Evolutionary conservation across 495 filamentous ascomycete species (phyloP).

Genomic region (Penicillium bialowiezense): DNA sequence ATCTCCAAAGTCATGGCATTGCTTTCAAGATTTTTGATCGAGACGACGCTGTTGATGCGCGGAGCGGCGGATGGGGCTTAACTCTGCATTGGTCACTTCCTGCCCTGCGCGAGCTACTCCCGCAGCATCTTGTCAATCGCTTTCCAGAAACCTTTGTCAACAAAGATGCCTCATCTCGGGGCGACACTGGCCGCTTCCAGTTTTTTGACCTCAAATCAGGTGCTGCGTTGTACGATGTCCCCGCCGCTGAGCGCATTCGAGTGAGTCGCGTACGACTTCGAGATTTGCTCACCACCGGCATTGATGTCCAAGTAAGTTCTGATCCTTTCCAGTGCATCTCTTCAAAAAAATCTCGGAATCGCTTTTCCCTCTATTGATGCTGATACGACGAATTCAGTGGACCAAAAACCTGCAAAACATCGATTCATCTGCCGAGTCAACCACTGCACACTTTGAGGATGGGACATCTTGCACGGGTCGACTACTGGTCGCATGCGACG

Average conservation of each 20-base stretch:
- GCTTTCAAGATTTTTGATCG: conserved; percentile 54
- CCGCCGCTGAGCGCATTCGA: conserved; percentile 47
- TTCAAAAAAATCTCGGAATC: background rate
- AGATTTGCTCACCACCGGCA: conserved; percentile 42
- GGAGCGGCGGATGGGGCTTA: conserved; percentile 56
- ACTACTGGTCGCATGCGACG: conserved; percentile 57
- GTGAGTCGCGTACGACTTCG: conserved; percentile 49
- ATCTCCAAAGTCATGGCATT: conserved; percentile 45
- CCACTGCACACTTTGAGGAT: conserved; percentile 52
- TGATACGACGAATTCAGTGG: conserved; percentile 29
- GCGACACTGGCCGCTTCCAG: conserved; percentile 51
- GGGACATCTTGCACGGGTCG: conserved; percentile 43
- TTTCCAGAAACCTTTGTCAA: conserved; percentile 54
- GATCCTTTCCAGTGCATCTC: too few relatives aligned
- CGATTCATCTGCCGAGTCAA: conserved; percentile 27
- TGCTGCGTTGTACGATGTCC: conserved; percentile 42
- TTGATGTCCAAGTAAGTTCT: conserved; percentile 40
- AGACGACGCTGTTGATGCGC: conserved; percentile 39
- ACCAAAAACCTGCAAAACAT: conserved; percentile 39
- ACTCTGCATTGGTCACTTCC: conserved; percentile 58
- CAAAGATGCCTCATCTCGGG: conserved; percentile 32
- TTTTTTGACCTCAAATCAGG: conserved; percentile 54
- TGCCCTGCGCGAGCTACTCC: conserved; percentile 47
- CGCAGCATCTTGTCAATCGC: conserved; percentile 40
- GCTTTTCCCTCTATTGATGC: background rate